Base-by-base conservation (phyloP, 257 asterid genomes). In the Prunella vulgaris region DNA sequence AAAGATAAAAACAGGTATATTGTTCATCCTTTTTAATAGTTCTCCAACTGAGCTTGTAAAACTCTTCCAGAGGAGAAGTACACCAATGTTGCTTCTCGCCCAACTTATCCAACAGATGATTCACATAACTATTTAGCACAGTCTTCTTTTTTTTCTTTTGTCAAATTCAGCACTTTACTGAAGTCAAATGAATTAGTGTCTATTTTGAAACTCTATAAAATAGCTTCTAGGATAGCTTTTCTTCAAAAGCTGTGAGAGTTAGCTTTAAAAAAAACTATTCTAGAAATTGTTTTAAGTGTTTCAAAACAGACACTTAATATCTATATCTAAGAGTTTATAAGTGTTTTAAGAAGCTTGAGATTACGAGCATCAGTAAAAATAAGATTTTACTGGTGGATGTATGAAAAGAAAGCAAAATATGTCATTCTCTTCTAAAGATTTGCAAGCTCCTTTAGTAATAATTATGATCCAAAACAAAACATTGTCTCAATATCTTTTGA, bases 371-470 rank as follows among this genome's bases (percentile, higher is more conserved):
- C 12, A 21, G 12, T 15, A 7, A 18, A n/a, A 22, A 42, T 64
- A 64, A 42, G 32, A 25, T 64, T 7, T 35, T 35, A 35, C 42
- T 35, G 42, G 42, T 38, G n/a, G 24, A 64, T 54, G 15, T 4
- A 33, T 14, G 28, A 9, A 64, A 64, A 52, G 28, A 49, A 67
- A 12, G 5, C 1, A 17, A 60, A 33, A 32, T n/a, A 3, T 7
- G n/a, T 58, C 17, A 28, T n/a, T n/a, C 2, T 66, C 62, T 51
- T 68, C 38, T 9, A 37, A 68, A 38, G 40, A 69, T 42, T 58
- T 15, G 42, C 46, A 15, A 53, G 15, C 37, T 54, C 64, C 24
- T 32, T 35, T 10, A 52, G 5, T 17, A 7, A 25, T 27, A n/a
- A 9, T 15, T 52, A 66, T 28, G 32, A 35, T 37, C 20, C 1